phyloP scores from a whole-genome alignment of 225 moss, liverwort and hornwort species.

The Marchantia polymorpha region DNA sequence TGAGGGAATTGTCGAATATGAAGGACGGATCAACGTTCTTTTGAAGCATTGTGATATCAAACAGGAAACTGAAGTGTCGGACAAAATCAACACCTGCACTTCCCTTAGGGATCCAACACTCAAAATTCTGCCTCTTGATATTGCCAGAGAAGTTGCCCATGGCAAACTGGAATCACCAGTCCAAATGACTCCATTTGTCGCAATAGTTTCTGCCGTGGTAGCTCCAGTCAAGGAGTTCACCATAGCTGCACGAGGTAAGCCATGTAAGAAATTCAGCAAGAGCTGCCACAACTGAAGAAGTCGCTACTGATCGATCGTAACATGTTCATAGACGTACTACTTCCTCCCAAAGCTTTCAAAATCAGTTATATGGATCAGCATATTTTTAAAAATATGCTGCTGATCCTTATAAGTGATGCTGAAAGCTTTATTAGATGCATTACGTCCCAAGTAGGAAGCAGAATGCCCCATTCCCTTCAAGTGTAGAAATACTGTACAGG shows the following conservation, averaged over 20 bases:
- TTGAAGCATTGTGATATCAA: background rate
- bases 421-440: too few species aligned
- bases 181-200: conserved; percentile 74
- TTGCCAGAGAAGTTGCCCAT: conserved; percentile 70
- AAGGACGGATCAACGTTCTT: background rate
- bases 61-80: background rate
- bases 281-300: background rate
- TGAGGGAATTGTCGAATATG: background rate
- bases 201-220: conserved; percentile 51
- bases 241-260: conserved; percentile 23
- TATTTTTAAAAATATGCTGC: background rate
- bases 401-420: background rate
- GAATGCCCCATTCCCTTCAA: too few species aligned
- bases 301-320: too few species aligned
- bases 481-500: too few species aligned
- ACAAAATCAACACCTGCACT: conserved; percentile 34
- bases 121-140: conserved; percentile 62
- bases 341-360: too few species aligned
- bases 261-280: background rate
- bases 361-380: too few species aligned
- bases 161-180: conserved; percentile 65
- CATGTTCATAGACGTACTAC: background rate
- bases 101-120: conserved; percentile 53
- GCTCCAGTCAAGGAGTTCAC: conserved; percentile 27
- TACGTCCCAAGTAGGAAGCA: too few species aligned